phyloP scores from a whole-genome alignment of 2,329 filamentous ascomycete species.

The Torrubiellomyces zombiae region DNA sequence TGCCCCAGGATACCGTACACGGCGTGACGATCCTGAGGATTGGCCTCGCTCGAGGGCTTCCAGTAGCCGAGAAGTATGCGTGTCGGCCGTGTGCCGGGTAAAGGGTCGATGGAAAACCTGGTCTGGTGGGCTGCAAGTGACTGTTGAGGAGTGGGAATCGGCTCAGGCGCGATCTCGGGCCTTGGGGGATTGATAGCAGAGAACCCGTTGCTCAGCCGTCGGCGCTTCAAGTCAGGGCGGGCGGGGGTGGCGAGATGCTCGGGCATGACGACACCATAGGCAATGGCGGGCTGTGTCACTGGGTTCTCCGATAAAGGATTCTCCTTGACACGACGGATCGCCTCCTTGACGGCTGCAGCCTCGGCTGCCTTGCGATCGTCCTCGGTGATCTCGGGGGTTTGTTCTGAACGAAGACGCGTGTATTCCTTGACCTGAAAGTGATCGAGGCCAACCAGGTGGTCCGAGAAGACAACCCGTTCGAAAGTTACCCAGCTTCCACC shows the following conservation, averaged over 20 bases:
- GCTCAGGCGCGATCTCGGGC: conserved; percentile 3
- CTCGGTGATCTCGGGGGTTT: conserved; percentile 15
- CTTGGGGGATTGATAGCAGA: conserved; percentile 15
- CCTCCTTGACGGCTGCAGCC: conserved; percentile 27
- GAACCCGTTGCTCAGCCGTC: conserved; percentile 23
- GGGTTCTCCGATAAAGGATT: conserved; percentile 27
- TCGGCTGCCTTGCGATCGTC: conserved; percentile 23
- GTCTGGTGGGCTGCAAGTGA: conserved; percentile 7
- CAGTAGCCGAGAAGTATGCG: conserved; percentile 43
- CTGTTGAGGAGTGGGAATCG: conserved; percentile 8
- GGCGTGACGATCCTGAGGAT: conserved; percentile 37
- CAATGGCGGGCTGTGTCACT: conserved; percentile 25
- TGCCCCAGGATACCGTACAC: conserved; percentile 45
- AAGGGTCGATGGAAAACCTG: conserved; percentile 18
- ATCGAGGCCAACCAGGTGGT: conserved; percentile 37
- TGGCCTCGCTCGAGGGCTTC: conserved; percentile 32
- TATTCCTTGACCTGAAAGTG: conserved; percentile 46
- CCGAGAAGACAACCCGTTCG: conserved; percentile 39
- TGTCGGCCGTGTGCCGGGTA: conserved; percentile 37
- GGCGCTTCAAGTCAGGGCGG: conserved; percentile 28
- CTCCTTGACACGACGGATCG: conserved; percentile 23
- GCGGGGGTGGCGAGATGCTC: conserved; percentile 19
- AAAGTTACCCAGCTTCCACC: conserved; percentile 50
- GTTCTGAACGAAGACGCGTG: conserved; percentile 34
- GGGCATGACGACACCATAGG: conserved; percentile 33